phyloP scores from a whole-genome alignment of 2,329 filamentous ascomycete species.

The Tolypocladium amazonense region DNA sequence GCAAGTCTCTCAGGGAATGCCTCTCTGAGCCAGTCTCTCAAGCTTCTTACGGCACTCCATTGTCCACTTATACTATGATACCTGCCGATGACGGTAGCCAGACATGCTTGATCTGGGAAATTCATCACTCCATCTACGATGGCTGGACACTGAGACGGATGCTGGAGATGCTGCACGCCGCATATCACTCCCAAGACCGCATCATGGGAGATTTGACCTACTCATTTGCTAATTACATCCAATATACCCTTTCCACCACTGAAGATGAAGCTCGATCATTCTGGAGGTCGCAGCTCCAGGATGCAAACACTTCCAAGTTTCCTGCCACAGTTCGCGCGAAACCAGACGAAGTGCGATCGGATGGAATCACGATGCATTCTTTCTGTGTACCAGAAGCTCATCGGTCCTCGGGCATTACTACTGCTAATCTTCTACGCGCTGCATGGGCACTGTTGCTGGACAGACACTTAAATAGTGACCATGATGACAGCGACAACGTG shows the following conservation, averaged over 20 bases:
- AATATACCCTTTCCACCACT: background rate
- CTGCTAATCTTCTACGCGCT: slow-evolving; percentile 12
- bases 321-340: background rate
- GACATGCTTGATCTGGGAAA: background rate
- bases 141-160: slow-evolving; percentile 8
- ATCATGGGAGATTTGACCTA: background rate
- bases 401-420: slow-evolving; percentile 4
- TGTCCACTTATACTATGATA: slow-evolving; percentile 5
- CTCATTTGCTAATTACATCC: slow-evolving; percentile 6
- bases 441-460: slow-evolving; percentile 15
- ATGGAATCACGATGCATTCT: background rate
- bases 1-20: background rate
- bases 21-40: background rate
- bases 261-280: background rate
- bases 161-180: background rate
- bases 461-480: slow-evolving; percentile 4
- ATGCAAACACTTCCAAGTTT: background rate
- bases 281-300: background rate
- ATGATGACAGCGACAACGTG: slow-evolving; percentile 8
- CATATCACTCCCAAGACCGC: slow-evolving; percentile 1
- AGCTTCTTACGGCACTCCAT: slow-evolving; percentile 3
- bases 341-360: background rate
- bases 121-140: slow-evolving; percentile 14
- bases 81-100: too few relatives aligned
- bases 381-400: background rate